Conservation (phyloP, 192 early-diverging fungal genomes). For the Linderina pennispora region DNA sequence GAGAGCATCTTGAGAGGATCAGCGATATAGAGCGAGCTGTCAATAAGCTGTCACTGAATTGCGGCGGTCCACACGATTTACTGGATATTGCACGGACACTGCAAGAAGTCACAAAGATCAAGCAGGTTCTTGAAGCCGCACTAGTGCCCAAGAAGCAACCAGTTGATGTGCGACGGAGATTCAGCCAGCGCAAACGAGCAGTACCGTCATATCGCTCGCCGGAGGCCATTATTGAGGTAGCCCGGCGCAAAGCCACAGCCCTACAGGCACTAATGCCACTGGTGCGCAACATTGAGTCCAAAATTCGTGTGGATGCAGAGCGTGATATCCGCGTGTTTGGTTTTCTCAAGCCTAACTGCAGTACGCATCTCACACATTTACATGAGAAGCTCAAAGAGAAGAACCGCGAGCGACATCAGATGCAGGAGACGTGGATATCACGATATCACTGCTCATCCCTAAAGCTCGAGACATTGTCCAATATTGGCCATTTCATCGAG, state of each 20-base stretch:
- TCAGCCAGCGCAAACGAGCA: neutral
- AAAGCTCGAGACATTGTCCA: conserved; percentile 33
- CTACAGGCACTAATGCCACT: conserved; percentile 43
- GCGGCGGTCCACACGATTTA: conserved; percentile 57
- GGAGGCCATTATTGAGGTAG: conserved; percentile 4
- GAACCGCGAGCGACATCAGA: conserved; percentile 32
- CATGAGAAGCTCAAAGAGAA: conserved; percentile 36
- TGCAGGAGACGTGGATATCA: conserved; percentile 36
- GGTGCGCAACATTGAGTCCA: conserved; percentile 29
- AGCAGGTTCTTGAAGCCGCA: conserved; percentile 29
- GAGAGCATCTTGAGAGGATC: conserved; percentile 51
- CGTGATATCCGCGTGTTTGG: conserved; percentile 46
- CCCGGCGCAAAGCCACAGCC: conserved; percentile 18
- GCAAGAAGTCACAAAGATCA: conserved; percentile 45
- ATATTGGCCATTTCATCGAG: conserved; percentile 52
- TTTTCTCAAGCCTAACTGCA: conserved; percentile 47
- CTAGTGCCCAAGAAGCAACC: conserved; percentile 1
- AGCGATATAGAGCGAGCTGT: conserved; percentile 65
- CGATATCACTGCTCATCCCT: conserved; percentile 31
- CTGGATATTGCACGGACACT: conserved; percentile 55
- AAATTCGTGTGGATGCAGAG: conserved; percentile 46
- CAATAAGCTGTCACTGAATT: conserved; percentile 62
- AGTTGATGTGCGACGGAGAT: neutral
- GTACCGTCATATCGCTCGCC: conserved; percentile 1
- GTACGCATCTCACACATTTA: conserved; percentile 21